phyloP scores from a whole-genome alignment of 2,329 filamentous ascomycete genomes.

The Colletotrichum sidae region DNA sequence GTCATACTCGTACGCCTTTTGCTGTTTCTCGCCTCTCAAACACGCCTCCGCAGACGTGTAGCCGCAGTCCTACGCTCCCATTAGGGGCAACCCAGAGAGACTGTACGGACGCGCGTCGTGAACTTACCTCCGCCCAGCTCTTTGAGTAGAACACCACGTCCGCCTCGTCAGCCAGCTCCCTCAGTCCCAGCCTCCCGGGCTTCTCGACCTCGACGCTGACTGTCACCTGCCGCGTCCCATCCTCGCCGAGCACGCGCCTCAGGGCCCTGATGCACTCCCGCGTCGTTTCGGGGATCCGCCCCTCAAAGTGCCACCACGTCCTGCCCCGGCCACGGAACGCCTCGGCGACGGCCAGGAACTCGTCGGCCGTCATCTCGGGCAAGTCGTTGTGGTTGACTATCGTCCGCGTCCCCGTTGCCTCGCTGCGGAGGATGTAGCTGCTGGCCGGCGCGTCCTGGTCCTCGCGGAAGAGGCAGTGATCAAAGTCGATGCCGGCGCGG shows the following conservation, averaged over 20 bases:
- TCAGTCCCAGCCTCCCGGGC: slow-evolving; percentile 69
- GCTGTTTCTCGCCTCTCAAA: slow-evolving; percentile 56
- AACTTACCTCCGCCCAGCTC: slow-evolving; percentile 74
- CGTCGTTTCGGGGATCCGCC: slow-evolving; percentile 72
- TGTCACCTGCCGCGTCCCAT: slow-evolving; percentile 14
- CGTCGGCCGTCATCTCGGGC: slow-evolving; percentile 72
- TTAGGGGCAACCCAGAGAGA: background rate
- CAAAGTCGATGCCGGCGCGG: slow-evolving; percentile 58
- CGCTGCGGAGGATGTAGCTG: slow-evolving; percentile 76
- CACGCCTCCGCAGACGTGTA: slow-evolving; percentile 61
- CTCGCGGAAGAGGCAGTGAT: slow-evolving; percentile 70
- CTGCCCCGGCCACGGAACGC: slow-evolving; percentile 50
- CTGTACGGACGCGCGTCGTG: background rate
- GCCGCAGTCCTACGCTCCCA: slow-evolving; percentile 43
- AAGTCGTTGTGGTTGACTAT: slow-evolving; percentile 78
- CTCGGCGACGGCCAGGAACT: slow-evolving; percentile 64
- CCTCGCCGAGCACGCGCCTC: slow-evolving; percentile 45
- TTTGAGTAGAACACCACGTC: slow-evolving; percentile 81
- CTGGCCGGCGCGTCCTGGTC: slow-evolving; percentile 68
- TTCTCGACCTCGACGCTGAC: slow-evolving; percentile 82
- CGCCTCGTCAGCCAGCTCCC: slow-evolving; percentile 69
- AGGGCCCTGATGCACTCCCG: slow-evolving; percentile 69
- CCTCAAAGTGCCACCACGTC: slow-evolving; percentile 77
- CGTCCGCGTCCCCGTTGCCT: slow-evolving; percentile 70
- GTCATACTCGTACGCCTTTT: slow-evolving; percentile 53